Evolutionary conservation across 768 basidiomycete genomes (phyloP), one percentile per base, ranked within the genome.

Genomic region (Hypholoma sublateritium): DNA sequence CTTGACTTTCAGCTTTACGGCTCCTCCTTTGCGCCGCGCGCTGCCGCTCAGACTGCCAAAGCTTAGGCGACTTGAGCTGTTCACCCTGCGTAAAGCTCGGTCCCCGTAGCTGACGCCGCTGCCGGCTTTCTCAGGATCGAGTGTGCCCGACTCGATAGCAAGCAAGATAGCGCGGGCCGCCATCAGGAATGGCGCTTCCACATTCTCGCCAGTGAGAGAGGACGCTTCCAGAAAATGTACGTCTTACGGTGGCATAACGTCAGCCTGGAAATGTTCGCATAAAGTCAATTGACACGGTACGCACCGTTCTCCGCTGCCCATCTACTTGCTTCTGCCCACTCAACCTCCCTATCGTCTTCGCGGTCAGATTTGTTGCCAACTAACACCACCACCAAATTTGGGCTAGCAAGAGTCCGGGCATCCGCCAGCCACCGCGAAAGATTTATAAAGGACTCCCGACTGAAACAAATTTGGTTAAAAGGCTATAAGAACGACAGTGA

Each of bases 61-160:
- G 68, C 91, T 93, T 64, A 95, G 75, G 55, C 91, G 85, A 65
- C 91, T 93, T n/a, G 89, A 90, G 69, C 91, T 93, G 59, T 89
- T 94, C 32, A 98, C 93, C 65, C 96, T 81, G 55, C 94, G 82
- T 32, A 98, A 78, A 21, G 94, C 91, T 57, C 97, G 82, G 70
- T 98, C 97, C 8, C 97, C 97, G 67, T 97, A 99, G 66, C 91
- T 93, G 44, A 99, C 94, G 19, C 97, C 97, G 59, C 92, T 95
- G 1, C 94, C 96, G 14, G 92, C 85, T 67, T 91, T 90, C 74
- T 98, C 95, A 41, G 96, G 96, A 72, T 98, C 93, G 37, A 98
- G 80, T 14, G 79, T 78, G 24, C 94, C 95, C 14, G 92, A 89
- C 72, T 98, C 95, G 64, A 98, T 94, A 19, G 92, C 85, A 21